Evolutionary conservation across 2,329 filamentous ascomycete species (phyloP).

Genomic region (Phialocephala subalpina): DNA sequence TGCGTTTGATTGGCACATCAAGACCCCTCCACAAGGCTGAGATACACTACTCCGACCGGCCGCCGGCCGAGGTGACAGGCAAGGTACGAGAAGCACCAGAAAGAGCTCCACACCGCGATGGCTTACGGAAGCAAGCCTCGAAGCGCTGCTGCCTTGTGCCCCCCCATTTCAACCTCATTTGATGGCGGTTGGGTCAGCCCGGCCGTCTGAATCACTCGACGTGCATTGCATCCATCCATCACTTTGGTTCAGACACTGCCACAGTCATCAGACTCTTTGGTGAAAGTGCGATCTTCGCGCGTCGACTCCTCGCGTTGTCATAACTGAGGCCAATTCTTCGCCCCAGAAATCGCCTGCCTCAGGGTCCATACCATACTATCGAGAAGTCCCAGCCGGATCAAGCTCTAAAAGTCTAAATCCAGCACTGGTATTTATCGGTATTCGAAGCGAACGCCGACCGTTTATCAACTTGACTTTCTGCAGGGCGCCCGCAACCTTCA

Average conservation of each 20-base stretch:
- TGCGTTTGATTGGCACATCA: conserved; percentile 19
- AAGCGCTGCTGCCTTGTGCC: conserved; percentile 26
- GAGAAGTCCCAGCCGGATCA: not conserved
- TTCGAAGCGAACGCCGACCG: conserved; percentile 7
- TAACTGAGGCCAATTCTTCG: conserved; percentile 6
- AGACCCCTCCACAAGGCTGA: conserved; percentile 34
- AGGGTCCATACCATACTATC: not conserved
- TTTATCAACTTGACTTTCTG: conserved; percentile 2
- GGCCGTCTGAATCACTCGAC: conserved; percentile 23
- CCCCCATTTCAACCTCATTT: not conserved
- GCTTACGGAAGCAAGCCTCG: conserved; percentile 27
- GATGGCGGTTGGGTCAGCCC: conserved; percentile 15
- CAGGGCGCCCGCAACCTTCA: not conserved
- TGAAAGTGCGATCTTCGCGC: not conserved
- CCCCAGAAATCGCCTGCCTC: not conserved
- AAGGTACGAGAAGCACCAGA: not conserved
- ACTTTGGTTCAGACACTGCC: conserved; percentile 2
- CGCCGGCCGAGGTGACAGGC: conserved; percentile 3
- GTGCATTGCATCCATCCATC: not conserved
- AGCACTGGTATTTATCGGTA: not conserved
- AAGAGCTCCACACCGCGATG: not conserved
- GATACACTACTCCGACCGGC: not conserved
- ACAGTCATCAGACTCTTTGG: conserved; percentile 11
- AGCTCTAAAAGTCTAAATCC: not conserved
- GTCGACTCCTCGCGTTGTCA: conserved; percentile 2